Base-by-base conservation (phyloP, 2,329 filamentous ascomycete species). In the Penicillium janthinellum region DNA sequence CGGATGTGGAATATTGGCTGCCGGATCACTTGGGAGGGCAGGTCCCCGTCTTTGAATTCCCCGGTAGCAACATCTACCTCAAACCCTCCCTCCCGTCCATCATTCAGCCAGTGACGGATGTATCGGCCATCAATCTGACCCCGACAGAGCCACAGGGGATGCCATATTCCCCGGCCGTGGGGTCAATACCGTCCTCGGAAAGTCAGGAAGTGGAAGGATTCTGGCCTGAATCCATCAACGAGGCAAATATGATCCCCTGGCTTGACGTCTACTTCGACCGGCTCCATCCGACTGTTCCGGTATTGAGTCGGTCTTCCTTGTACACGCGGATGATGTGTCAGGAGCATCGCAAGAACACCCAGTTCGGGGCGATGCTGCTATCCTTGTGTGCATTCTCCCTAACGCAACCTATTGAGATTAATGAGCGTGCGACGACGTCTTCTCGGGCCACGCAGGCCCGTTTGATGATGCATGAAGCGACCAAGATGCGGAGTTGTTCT, bases 191-290 rank as follows among this genome's bases (percentile, higher is more conserved):
- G 6, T 65, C 65, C 5, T 65, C 65, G 17, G 62, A 61, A 14
- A 70, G 59, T 45, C 68, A 55, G 48, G 69, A 63, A 15, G 56
- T 14, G 50, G 67, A 66, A 8, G 68, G 73, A 31, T 65, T 74
- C 39, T 79, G 77, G 77, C 77, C 77, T 1, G 49, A 69, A 0
- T 73, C 67, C 5, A 78, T 79, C 56, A 72, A 70, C 44, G 77
- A 80, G 58, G 73, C 73, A 1, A 78, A 75, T 22, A 72, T 80
- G 72, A 72, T 76, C 25, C 73, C 73, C 3, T 76, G 73, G 73
- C 71, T 80, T 17, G 77, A 79, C 45, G 76, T 79, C 3, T 79
- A 78, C 57, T 80, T 80, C 59, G 77, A 79, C 53, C 75, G 78
- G 17, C 60, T 80, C 41, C 77, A 80, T 58, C 75, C 77, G 4